Percentiles rank a stretch among this genome's conserved stretches.
Conservation (phyloP, 176 grass and related monocot genomes). For the Oryza coarctata region DNA sequence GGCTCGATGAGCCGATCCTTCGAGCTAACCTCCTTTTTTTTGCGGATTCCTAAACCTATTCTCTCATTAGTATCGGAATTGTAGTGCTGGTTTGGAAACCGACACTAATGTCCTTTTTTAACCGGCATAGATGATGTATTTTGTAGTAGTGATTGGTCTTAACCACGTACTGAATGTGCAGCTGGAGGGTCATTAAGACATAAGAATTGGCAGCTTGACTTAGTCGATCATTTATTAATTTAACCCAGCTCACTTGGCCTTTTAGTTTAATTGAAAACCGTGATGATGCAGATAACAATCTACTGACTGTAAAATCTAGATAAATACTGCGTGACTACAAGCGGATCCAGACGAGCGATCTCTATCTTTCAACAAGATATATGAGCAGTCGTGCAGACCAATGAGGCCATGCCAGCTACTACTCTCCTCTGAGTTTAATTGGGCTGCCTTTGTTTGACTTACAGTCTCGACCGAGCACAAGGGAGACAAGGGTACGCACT, state of each 20-base stretch:
- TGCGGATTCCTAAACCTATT: too few species aligned
- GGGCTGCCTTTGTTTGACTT: constrained; percentile 40
- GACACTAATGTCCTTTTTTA: too few species aligned
- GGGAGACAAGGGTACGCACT: constrained; percentile 45
- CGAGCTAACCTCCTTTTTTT: too few species aligned
- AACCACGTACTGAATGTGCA: background rate
- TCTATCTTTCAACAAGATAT: background rate
- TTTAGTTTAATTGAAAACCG: background rate
- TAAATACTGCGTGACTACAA: background rate
- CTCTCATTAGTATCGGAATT: too few species aligned
- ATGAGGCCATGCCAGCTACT: constrained; percentile 2
- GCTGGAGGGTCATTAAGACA: background rate
- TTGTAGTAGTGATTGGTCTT: too few species aligned
- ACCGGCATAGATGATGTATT: too few species aligned
- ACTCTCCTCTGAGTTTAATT: constrained; percentile 19
- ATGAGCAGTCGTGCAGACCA: background rate
- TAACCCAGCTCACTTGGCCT: background rate
- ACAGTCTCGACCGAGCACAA: constrained; percentile 30
- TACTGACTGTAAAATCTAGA: background rate
- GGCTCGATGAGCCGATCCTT: too few species aligned
- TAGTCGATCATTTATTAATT: background rate
- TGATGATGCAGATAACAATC: background rate
- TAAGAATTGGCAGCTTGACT: background rate
- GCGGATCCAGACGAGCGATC: constrained; percentile 2
- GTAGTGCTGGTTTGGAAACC: too few species aligned